A percentile compares a stretch with the other conserved stretches of the same genome.
Evolutionary conservation across 441 rosid species (phyloP).

Genomic region (Adansonia madagascariensis): DNA sequence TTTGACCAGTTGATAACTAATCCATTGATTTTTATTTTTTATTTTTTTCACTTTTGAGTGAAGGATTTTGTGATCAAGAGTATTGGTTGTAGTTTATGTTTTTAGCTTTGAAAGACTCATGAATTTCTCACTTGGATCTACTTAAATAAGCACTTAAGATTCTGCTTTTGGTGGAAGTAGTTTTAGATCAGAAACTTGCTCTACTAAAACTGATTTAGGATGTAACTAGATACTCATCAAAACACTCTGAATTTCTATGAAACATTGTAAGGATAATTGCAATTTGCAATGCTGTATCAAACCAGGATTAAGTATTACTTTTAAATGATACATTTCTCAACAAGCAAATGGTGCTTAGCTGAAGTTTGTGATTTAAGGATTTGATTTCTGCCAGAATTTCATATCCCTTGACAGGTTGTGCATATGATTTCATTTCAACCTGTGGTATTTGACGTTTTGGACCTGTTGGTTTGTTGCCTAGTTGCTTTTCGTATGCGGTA

Average conservation of each 20-base stretch:
- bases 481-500: background rate
- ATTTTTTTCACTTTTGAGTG: background rate
- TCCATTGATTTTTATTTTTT: background rate
- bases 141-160: background rate
- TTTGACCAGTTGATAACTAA: background rate
- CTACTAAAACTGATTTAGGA: conserved; percentile 1
- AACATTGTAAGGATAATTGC: background rate
- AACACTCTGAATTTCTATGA: background rate
- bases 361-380: background rate
- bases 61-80: background rate
- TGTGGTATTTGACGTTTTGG: background rate
- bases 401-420: background rate
- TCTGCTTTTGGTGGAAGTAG: background rate
- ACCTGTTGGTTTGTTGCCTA: background rate
- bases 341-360: background rate
- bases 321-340: background rate
- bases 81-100: background rate
- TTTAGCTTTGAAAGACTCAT: background rate
- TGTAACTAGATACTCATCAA: background rate
- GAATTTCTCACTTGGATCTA: background rate
- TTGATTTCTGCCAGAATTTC: background rate
- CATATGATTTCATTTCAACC: background rate
- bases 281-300: background rate
- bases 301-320: background rate
- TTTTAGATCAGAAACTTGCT: background rate